Conservation (phyloP, 1,284 basidiomycete species). For the Sanguinoderma infundibulare region DNA sequence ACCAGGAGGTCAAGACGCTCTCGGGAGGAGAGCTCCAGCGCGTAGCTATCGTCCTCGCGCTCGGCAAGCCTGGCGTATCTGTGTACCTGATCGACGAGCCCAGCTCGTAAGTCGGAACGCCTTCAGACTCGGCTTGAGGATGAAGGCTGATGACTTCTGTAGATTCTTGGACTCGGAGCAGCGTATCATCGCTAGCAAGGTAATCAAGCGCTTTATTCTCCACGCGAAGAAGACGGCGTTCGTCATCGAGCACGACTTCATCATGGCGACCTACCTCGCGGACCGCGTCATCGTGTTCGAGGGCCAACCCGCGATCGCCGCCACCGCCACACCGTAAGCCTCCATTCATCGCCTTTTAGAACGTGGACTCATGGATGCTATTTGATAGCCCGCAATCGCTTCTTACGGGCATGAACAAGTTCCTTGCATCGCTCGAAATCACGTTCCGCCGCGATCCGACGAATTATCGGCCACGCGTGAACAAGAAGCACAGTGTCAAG, state of each 20-base stretch:
- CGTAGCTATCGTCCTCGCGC: constrained; percentile 90
- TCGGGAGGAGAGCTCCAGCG: constrained; percentile 97
- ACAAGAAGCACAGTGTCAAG: constrained; percentile 92
- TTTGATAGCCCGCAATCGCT: constrained; percentile 75
- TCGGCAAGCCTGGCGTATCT: constrained; percentile 82
- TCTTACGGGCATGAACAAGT: constrained; percentile 89
- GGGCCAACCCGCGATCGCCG: constrained; percentile 81
- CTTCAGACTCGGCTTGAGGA: not conserved
- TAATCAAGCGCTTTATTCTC: constrained; percentile 96
- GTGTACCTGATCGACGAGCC: constrained; percentile 92
- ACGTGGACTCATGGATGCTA: constrained; percentile 10
- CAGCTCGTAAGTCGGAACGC: constrained; percentile 51
- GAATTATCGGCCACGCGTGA: constrained; percentile 92
- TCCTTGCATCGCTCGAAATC: constrained; percentile 91
- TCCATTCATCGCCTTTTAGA: not conserved
- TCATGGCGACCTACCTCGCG: constrained; percentile 96
- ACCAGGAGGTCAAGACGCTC: constrained; percentile 95
- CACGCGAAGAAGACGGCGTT: constrained; percentile 97
- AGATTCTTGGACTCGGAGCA: constrained; percentile 97
- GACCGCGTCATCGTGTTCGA: constrained; percentile 97
- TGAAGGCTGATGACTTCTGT: constrained; percentile 15
- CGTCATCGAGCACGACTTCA: constrained; percentile 98
- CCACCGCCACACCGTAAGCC: constrained; percentile 85
- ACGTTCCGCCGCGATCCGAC: constrained; percentile 97
- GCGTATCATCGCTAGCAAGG: constrained; percentile 95